These are phyloP conservation scores for Neurospora sp. DNA, from an alignment of 495 filamentous ascomycete species.

Conservation along the genomic window DNA sequence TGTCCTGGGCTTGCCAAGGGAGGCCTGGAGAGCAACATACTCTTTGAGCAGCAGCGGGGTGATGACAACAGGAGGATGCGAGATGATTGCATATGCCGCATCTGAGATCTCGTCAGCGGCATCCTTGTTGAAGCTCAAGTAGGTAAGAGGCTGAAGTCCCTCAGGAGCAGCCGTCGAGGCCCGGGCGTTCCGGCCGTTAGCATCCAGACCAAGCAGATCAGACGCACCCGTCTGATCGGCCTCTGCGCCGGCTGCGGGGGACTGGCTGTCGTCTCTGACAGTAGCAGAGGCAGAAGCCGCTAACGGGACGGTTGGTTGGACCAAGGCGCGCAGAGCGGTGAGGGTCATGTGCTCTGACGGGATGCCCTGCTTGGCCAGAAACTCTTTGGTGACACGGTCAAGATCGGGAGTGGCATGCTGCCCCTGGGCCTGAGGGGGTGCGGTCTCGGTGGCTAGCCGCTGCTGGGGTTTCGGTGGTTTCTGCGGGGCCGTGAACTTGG, in stretches of 20 bases:
- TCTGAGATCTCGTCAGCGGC: slow-evolving; percentile 37
- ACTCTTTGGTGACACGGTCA: slow-evolving; percentile 20
- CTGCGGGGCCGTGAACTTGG: not conserved
- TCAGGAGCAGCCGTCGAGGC: not conserved
- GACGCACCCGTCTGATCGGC: slow-evolving; percentile 9
- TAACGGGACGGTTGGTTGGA: slow-evolving; percentile 11
- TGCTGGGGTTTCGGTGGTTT: not conserved
- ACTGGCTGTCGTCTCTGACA: not conserved
- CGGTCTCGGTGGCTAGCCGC: not conserved
- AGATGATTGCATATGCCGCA: slow-evolving; percentile 54
- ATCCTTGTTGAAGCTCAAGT: slow-evolving; percentile 8
- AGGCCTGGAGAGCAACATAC: slow-evolving; percentile 63
- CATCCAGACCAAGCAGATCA: slow-evolving; percentile 21
- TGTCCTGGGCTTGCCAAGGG: slow-evolving; percentile 58
- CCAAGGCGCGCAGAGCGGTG: slow-evolving; percentile 21
- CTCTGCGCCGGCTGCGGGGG: slow-evolving; percentile 6
- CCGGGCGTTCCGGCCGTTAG: slow-evolving; percentile 7
- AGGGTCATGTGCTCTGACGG: slow-evolving; percentile 23
- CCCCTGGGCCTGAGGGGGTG: not conserved
- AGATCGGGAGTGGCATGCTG: slow-evolving; percentile 14
- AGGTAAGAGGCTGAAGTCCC: not conserved
- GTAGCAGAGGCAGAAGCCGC: slow-evolving; percentile 1
- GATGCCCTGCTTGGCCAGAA: slow-evolving; percentile 19
- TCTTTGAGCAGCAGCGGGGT: slow-evolving; percentile 54
- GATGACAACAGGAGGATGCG: slow-evolving; percentile 73